phyloP scores from a whole-genome alignment of 352 stramenopile genomes.

The Phytophthora meadii region DNA sequence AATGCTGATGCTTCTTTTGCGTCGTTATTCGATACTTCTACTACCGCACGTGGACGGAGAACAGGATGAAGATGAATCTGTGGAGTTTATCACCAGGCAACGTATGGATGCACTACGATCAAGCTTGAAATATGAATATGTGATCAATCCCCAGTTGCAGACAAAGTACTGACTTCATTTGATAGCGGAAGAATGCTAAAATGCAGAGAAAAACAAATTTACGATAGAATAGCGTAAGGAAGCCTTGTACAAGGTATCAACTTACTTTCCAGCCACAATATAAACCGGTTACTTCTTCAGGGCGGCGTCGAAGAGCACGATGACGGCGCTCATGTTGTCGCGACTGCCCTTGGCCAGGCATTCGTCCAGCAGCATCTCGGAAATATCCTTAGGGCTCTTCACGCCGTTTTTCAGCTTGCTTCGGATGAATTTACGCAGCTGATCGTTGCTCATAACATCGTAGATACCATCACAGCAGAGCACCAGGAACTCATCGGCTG shows the following conservation, averaged over 20 bases:
- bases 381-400: slow-evolving; percentile 68
- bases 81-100: slow-evolving; percentile 5
- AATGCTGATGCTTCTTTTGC: slow-evolving; percentile 48
- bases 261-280: slow-evolving; percentile 20
- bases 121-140: slow-evolving; percentile 66
- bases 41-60: slow-evolving; percentile 30
- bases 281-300: slow-evolving; percentile 43
- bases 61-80: not conserved
- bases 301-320: slow-evolving; percentile 76
- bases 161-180: slow-evolving; percentile 4
- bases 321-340: slow-evolving; percentile 89
- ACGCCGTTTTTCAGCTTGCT: slow-evolving; percentile 66
- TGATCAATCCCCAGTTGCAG: slow-evolving; percentile 33
- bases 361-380: slow-evolving; percentile 82
- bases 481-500: slow-evolving; percentile 92
- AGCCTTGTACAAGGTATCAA: not conserved
- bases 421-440: slow-evolving; percentile 92
- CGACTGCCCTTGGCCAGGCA: slow-evolving; percentile 83
- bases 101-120: slow-evolving; percentile 48
- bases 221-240: slow-evolving; percentile 38
- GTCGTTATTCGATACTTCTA: slow-evolving; percentile 34
- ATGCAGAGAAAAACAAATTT: slow-evolving; percentile 20
- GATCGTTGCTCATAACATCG: slow-evolving; percentile 95
- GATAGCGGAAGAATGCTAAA: slow-evolving; percentile 12
- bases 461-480: slow-evolving; percentile 95